Evolutionary conservation across 2,329 filamentous ascomycete genomes (phyloP).

Genomic region (Ceratocystis alfenasii): DNA sequence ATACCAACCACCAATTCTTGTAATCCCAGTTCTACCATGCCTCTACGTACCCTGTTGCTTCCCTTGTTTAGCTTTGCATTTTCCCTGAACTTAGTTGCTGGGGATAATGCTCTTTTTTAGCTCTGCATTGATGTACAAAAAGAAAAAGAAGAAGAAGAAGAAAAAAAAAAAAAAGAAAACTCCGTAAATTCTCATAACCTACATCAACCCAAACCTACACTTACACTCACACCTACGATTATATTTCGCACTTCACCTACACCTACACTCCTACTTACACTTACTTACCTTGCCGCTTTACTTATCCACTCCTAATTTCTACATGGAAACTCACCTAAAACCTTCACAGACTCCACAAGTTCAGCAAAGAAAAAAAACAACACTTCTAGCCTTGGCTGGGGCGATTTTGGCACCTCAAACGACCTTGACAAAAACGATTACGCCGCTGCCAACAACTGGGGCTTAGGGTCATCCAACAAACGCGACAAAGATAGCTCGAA

Average conservation of each 20-base stretch:
- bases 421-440: neutral
- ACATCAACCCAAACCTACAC: neutral
- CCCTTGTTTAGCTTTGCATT: neutral
- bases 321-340: neutral
- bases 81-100: conserved; percentile 7
- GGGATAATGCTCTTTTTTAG: neutral
- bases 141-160: too few relatives aligned
- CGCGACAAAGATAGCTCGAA: conserved; percentile 26
- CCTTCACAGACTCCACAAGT: neutral
- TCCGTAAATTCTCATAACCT: conserved; percentile 1
- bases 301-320: too few relatives aligned
- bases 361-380: neutral
- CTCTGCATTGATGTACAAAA: neutral
- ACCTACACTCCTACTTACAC: neutral
- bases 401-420: neutral
- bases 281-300: too few relatives aligned
- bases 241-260: neutral
- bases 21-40: conserved; percentile 2
- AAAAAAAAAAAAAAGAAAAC: neutral
- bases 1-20: conserved; percentile 14
- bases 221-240: neutral
- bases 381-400: neutral
- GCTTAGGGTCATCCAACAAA: neutral
- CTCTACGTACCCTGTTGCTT: too few relatives aligned
- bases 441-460: neutral